phyloP scores from a whole-genome alignment of 2,329 filamentous ascomycete species.

The Cladosporium austrohemisphaericum region DNA sequence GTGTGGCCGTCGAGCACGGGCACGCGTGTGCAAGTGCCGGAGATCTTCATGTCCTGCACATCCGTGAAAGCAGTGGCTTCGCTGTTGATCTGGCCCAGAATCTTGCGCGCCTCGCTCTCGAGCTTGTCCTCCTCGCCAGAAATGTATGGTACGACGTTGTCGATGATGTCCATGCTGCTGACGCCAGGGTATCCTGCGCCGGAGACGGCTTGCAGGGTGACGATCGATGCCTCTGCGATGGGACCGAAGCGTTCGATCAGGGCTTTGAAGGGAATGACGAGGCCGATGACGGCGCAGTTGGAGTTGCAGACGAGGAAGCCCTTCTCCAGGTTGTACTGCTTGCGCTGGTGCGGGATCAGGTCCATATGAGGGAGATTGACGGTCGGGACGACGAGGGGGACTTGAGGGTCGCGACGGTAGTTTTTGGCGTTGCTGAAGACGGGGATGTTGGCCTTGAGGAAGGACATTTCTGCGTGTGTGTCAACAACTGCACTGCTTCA shows the following conservation, averaged over 20 bases:
- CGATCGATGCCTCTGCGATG: conserved; percentile 72
- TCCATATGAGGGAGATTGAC: conserved; percentile 87
- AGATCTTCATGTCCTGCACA: conserved; percentile 70
- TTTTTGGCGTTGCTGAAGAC: conserved; percentile 99
- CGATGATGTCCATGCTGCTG: conserved; percentile 89
- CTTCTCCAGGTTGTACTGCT: conserved; percentile 67
- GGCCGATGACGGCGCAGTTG: conserved; percentile 94
- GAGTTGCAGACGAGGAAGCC: conserved; percentile 97
- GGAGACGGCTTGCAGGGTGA: conserved; percentile 92
- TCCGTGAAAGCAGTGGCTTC: conserved; percentile 72
- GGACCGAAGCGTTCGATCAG: conserved; percentile 82
- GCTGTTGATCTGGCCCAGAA: conserved; percentile 71
- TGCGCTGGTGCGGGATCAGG: conserved; percentile 83
- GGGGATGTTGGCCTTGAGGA: conserved; percentile 79
- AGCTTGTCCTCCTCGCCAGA: conserved; percentile 93
- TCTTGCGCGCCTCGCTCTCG: conserved; percentile 91
- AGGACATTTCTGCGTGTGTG: conserved; percentile 68
- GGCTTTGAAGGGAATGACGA: conserved; percentile 91
- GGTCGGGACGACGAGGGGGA: conserved; percentile 90
- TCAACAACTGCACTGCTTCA: conserved; percentile 10
- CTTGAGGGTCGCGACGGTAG: conserved; percentile 83
- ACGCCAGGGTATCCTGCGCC: conserved; percentile 90
- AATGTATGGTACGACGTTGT: conserved; percentile 95
- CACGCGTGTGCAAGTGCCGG: conserved; percentile 87
- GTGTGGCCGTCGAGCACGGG: conserved; percentile 94